Evolutionary conservation across 768 basidiomycete species (phyloP).

Genomic region (Boletus rex-veris): DNA sequence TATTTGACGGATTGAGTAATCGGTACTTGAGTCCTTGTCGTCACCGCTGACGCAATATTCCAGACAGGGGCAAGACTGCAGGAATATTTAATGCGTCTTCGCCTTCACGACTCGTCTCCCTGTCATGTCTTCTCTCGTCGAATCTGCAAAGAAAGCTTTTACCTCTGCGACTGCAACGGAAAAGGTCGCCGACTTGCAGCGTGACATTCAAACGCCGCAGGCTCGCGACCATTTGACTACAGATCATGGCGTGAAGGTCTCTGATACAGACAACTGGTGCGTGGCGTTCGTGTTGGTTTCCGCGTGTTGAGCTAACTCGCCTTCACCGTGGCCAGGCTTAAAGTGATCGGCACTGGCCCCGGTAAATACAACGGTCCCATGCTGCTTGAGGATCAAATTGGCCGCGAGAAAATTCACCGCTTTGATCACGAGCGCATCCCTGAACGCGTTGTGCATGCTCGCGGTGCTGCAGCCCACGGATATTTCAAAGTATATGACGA

Average conservation of each 20-base stretch:
- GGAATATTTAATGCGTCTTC: no score
- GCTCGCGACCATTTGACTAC: slow-evolving; percentile 44
- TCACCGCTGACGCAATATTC: slow-evolving; percentile 25
- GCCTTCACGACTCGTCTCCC: neutral
- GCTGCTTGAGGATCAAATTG: slow-evolving; percentile 74
- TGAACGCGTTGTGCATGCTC: slow-evolving; percentile 73
- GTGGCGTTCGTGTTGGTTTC: neutral
- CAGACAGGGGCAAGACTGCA: slow-evolving; percentile 5
- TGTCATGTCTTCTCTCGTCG: slow-evolving; percentile 13
- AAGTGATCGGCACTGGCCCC: slow-evolving; percentile 37
- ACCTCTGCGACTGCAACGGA: slow-evolving; percentile 6
- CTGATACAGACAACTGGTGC: slow-evolving; percentile 67
- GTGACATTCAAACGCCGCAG: slow-evolving; percentile 13
- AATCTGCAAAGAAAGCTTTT: slow-evolving; percentile 17
- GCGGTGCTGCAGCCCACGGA: slow-evolving; percentile 79
- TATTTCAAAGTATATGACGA: slow-evolving; percentile 73
- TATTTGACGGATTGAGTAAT: neutral
- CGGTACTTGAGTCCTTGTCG: neutral
- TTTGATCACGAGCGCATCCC: slow-evolving; percentile 92
- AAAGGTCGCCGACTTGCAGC: slow-evolving; percentile 25
- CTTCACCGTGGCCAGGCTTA: slow-evolving; percentile 43
- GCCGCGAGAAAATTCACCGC: slow-evolving; percentile 69
- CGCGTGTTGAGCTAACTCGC: slow-evolving; percentile 3
- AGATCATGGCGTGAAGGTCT: slow-evolving; percentile 56
- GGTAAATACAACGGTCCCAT: slow-evolving; percentile 58